Evolutionary conservation across 192 early-diverging fungal species (phyloP).

Genomic region (Powellomyces hirtus): DNA sequence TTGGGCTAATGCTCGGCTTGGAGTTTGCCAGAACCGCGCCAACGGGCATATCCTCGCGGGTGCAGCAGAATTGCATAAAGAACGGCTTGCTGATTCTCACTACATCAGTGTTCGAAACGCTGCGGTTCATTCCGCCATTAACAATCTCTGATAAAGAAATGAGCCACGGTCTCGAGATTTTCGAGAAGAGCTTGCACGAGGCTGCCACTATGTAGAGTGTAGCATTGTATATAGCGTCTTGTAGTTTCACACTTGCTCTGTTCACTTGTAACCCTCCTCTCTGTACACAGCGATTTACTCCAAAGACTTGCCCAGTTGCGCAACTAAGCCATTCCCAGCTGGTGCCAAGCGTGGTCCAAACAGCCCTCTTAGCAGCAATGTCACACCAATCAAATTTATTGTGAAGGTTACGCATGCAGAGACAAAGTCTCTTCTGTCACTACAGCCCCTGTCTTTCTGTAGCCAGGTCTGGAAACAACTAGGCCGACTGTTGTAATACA

Average conservation of each 20-base stretch:
- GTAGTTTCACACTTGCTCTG: too few relatives aligned
- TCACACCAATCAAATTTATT: too few relatives aligned
- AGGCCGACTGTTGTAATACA: too few relatives aligned
- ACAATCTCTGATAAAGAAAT: conserved; percentile 9
- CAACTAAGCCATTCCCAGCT: too few relatives aligned
- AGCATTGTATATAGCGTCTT: background rate
- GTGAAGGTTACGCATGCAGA: too few relatives aligned
- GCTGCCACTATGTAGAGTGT: background rate
- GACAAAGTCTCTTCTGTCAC: too few relatives aligned
- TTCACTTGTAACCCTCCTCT: too few relatives aligned
- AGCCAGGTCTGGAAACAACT: conserved; percentile 6
- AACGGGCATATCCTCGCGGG: background rate
- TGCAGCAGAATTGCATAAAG: conserved; percentile 7
- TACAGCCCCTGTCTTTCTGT: too few relatives aligned
- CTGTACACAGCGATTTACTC: too few relatives aligned
- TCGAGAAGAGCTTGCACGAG: background rate
- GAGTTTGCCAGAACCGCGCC: conserved; percentile 5
- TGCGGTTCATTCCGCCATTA: conserved; percentile 16
- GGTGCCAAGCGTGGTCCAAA: too few relatives aligned
- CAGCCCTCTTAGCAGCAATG: too few relatives aligned
- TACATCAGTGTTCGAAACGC: conserved; percentile 19
- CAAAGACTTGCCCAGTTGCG: too few relatives aligned
- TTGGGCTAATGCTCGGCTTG: conserved; percentile 8
- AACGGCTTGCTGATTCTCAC: conserved; percentile 10
- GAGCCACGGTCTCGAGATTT: conserved; percentile 6